phyloP scores from a whole-genome alignment of 495 filamentous ascomycete genomes.

The Penicillium chermesinum region DNA sequence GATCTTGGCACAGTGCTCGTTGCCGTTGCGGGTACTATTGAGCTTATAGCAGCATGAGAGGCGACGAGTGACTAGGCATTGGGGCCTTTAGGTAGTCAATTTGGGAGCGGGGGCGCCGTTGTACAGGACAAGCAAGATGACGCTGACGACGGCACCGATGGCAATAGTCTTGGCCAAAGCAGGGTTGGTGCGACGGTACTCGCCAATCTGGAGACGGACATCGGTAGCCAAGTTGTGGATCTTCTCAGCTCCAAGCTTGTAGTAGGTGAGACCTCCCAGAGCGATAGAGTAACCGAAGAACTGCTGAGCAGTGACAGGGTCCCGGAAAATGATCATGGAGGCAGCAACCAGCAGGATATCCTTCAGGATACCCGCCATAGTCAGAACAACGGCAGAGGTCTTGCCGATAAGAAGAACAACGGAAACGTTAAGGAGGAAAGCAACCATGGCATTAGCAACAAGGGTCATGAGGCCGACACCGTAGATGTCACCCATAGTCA shows the following conservation, averaged over 20 bases:
- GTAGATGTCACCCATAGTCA: constrained; percentile 64
- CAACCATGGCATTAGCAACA: constrained; percentile 70
- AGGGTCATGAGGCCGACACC: constrained; percentile 66
- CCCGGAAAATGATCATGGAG: constrained; percentile 82
- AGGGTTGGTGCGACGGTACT: constrained; percentile 54
- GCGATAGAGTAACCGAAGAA: constrained; percentile 89
- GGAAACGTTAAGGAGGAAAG: constrained; percentile 81
- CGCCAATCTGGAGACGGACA: constrained; percentile 46
- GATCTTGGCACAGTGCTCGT: constrained; percentile 1
- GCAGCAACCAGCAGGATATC: constrained; percentile 86
- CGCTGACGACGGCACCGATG: constrained; percentile 46
- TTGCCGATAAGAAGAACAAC: constrained; percentile 91
- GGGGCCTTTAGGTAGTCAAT: constrained; percentile 16
- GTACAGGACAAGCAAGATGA: constrained; percentile 58
- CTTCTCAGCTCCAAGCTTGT: constrained; percentile 81
- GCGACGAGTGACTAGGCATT: background rate
- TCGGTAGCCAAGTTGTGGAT: constrained; percentile 63
- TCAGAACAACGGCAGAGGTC: constrained; percentile 89
- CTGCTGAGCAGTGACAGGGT: constrained; percentile 72
- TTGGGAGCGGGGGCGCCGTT: constrained; percentile 21
- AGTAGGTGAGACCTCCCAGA: constrained; percentile 80
- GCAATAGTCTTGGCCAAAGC: constrained; percentile 62
- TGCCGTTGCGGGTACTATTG: background rate
- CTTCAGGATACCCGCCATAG: constrained; percentile 92
- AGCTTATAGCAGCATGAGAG: background rate